Evolutionary conservation across 176 grass and related monocot genomes (phyloP).

Genomic region (Carex littledalei): DNA sequence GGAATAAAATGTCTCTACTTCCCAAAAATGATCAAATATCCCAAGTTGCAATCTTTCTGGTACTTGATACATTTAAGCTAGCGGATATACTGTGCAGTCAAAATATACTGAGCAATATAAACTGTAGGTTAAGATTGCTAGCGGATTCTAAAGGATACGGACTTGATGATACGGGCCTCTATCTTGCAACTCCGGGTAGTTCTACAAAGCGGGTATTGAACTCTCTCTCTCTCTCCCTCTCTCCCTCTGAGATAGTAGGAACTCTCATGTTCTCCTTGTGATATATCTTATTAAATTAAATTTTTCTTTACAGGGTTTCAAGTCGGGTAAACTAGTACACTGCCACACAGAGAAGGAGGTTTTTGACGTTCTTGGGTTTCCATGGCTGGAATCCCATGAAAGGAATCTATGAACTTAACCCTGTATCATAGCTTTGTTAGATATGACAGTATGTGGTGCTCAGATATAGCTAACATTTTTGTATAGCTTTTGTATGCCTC

Average conservation of each 20-base stretch:
- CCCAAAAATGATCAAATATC: not conserved
- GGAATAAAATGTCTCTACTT: not conserved
- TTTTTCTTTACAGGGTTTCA: slow-evolving; percentile 42
- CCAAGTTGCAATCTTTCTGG: not conserved
- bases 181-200: slow-evolving; percentile 50
- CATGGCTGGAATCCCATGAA: slow-evolving; percentile 72
- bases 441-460: not conserved
- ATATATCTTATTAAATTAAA: not conserved
- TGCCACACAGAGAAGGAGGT: slow-evolving; percentile 82
- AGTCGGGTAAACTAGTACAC: slow-evolving; percentile 46
- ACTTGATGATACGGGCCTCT: slow-evolving; percentile 82
- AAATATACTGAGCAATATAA: not conserved
- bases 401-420: slow-evolving; percentile 41
- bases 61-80: not conserved
- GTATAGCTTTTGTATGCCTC: slow-evolving; percentile 6
- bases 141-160: slow-evolving; percentile 83
- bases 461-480: not conserved
- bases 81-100: not conserved
- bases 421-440: not conserved
- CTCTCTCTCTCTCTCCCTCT: not conserved
- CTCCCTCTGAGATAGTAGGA: not conserved
- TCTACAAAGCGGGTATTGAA: slow-evolving; percentile 56
- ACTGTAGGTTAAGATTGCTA: slow-evolving; percentile 66
- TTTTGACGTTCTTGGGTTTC: slow-evolving; percentile 79
- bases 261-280: not conserved